Percentiles rank a stretch among this genome's conserved stretches.
Evolutionary conservation across 2,329 filamentous ascomycete genomes (phyloP).

Genomic region (Calonectria pauciramosa): DNA sequence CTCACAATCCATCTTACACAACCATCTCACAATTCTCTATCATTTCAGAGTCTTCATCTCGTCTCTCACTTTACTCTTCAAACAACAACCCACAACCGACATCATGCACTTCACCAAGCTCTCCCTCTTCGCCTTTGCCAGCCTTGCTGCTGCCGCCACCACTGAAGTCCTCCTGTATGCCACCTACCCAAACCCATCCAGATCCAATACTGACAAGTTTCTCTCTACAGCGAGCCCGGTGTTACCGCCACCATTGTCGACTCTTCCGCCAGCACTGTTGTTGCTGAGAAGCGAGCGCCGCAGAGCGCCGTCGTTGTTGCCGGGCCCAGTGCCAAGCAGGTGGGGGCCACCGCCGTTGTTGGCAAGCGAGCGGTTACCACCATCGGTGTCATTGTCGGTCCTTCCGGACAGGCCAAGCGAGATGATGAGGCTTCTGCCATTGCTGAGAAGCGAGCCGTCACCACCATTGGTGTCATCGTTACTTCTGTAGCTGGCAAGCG

Average conservation of each 20-base stretch:
- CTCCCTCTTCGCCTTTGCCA: conserved; percentile 37
- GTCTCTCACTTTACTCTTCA: not conserved
- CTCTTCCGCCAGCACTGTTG: not conserved
- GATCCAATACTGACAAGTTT: not conserved
- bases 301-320: not conserved
- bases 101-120: conserved; percentile 44
- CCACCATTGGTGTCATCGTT: not conserved
- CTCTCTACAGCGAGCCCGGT: not conserved
- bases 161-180: not conserved
- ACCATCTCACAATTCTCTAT: not conserved
- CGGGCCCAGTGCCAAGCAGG: not conserved
- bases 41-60: not conserved
- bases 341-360: not conserved
- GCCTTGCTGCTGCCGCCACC: not conserved
- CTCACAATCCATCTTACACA: not conserved
- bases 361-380: not conserved
- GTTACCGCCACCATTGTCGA: not conserved
- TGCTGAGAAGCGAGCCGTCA: not conserved
- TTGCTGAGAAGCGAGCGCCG: not conserved
- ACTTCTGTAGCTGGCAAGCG: not conserved
- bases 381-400: not conserved
- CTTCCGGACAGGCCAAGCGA: not conserved
- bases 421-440: not conserved
- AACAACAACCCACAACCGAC: not conserved
- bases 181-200: too few species aligned